Conservation (phyloP, 2,329 filamentous ascomycete species). For the Sphaerostilbella broomeana region DNA sequence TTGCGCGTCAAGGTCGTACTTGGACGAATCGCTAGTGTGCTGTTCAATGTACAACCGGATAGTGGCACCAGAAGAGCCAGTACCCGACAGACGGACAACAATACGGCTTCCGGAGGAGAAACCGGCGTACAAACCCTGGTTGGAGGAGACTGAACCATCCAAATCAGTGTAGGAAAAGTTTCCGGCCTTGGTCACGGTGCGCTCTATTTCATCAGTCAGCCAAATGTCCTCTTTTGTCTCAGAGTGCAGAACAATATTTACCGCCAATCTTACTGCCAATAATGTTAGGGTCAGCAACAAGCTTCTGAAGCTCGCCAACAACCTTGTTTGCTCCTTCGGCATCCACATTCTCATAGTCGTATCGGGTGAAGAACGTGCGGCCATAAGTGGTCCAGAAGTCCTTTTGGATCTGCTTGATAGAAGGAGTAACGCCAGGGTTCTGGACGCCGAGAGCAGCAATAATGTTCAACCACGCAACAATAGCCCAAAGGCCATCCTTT, state of each 20-base stretch:
- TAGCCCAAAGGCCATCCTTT: conserved; percentile 97
- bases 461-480: conserved; percentile 98
- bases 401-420: conserved; percentile 91
- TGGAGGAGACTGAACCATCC: conserved; percentile 91
- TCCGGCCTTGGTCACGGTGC: conserved; percentile 81
- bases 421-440: conserved; percentile 71
- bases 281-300: conserved; percentile 69
- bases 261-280: conserved; percentile 76
- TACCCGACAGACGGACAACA: conserved; percentile 90
- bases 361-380: conserved; percentile 97
- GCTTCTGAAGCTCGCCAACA: conserved; percentile 68
- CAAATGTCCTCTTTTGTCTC: conserved; percentile 13
- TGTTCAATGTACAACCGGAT: conserved; percentile 97
- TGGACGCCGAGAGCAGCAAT: conserved; percentile 87
- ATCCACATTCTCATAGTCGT: conserved; percentile 96
- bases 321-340: conserved; percentile 87
- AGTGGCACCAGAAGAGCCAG: conserved; percentile 89
- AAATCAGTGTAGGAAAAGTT: conserved; percentile 98
- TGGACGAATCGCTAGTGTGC: conserved; percentile 75
- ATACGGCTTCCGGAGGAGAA: conserved; percentile 94
- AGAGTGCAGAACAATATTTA: conserved; percentile 25
- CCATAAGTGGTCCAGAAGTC: conserved; percentile 97
- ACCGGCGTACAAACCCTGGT: conserved; percentile 91
- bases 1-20: conserved; percentile 77
- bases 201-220: conserved; percentile 36